Evolutionary conservation across 2,329 filamentous ascomycete genomes (phyloP).

Genomic region (Plenodomus biglobosus): DNA sequence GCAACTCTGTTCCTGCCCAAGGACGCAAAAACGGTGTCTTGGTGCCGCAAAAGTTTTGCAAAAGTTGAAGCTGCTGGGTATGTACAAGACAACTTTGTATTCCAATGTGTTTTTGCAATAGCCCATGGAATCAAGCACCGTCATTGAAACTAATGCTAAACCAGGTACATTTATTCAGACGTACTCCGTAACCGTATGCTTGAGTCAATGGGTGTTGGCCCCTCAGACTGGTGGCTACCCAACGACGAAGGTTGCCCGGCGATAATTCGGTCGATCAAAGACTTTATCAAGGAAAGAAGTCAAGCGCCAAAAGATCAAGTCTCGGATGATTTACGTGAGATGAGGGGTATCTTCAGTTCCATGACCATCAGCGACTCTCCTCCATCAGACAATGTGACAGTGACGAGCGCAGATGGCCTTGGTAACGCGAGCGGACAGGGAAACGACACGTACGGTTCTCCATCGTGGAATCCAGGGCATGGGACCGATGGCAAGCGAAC

Average conservation of each 20-base stretch:
- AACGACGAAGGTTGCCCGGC: constrained; percentile 74
- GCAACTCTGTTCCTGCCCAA: constrained; percentile 77
- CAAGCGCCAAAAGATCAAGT: constrained; percentile 52
- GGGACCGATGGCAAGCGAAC: constrained; percentile 25
- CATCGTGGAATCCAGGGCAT: constrained; percentile 25
- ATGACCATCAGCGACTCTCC: constrained; percentile 44
- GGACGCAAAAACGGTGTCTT: constrained; percentile 71
- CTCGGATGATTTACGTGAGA: constrained; percentile 69
- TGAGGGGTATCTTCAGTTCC: constrained; percentile 66
- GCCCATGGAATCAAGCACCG: background rate
- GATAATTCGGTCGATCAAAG: constrained; percentile 74
- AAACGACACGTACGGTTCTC: constrained; percentile 25
- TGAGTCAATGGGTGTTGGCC: constrained; percentile 70
- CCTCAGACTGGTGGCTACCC: constrained; percentile 86
- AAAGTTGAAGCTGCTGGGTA: constrained; percentile 77
- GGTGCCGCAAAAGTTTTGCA: constrained; percentile 78
- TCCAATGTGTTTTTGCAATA: background rate
- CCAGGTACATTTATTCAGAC: constrained; percentile 79
- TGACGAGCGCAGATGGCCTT: constrained; percentile 29
- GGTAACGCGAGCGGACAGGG: constrained; percentile 16
- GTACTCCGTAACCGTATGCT: constrained; percentile 75
- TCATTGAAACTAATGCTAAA: background rate
- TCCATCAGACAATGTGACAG: constrained; percentile 28
- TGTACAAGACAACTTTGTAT: constrained; percentile 40
- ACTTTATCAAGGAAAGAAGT: constrained; percentile 77